These are phyloP conservation scores for Volvox reticuliferus DNA, from an alignment of 139 green algal genomes.

Conservation along the genomic window DNA sequence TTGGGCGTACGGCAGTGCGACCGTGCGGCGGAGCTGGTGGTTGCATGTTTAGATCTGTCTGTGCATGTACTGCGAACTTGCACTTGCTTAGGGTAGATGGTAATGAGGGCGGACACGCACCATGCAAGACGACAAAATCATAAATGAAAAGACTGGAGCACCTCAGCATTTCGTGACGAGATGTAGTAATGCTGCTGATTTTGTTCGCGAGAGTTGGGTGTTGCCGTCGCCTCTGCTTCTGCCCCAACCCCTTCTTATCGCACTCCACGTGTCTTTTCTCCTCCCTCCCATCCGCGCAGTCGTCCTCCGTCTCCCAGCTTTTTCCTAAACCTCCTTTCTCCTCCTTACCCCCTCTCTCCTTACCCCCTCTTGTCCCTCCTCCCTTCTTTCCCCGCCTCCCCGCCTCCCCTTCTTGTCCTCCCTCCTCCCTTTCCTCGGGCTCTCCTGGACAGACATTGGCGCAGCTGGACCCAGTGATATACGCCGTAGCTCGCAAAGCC, in stretches of 20 bases:
- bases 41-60: too few relatives aligned
- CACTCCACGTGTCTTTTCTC: background rate
- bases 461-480: constrained; percentile 26
- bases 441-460: constrained; percentile 10
- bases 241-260: background rate
- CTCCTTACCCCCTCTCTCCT: background rate
- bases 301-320: background rate
- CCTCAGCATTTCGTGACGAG: too few relatives aligned
- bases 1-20: too few relatives aligned
- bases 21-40: too few relatives aligned
- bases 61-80: too few relatives aligned
- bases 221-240: background rate
- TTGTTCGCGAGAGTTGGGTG: background rate
- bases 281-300: background rate
- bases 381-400: too few relatives aligned
- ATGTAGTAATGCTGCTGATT: background rate
- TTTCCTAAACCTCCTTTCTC: background rate
- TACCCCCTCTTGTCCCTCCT: too few relatives aligned
- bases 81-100: too few relatives aligned
- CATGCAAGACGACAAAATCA: too few relatives aligned
- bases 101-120: too few relatives aligned
- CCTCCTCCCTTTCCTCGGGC: background rate
- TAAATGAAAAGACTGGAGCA: too few relatives aligned
- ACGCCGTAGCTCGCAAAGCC: background rate
- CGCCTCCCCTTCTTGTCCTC: too few relatives aligned